phyloP scores from a whole-genome alignment of 2,329 filamentous ascomycete genomes.

The Colletotrichum scovillei region DNA sequence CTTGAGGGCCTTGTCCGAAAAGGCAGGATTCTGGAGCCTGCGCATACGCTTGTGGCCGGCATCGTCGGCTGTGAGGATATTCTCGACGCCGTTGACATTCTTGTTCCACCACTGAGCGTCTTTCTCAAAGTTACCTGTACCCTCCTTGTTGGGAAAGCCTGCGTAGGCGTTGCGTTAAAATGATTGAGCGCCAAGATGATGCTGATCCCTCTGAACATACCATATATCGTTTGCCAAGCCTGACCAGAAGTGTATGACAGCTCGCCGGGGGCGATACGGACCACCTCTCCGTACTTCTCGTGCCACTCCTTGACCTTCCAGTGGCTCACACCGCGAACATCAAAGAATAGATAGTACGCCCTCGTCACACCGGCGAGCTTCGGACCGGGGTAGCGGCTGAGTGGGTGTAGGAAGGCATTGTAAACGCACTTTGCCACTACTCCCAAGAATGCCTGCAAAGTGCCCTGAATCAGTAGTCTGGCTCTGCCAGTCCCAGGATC shows the following conservation, averaged over 20 bases:
- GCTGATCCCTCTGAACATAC: conserved; percentile 12
- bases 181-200: not conserved
- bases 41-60: conserved; percentile 39
- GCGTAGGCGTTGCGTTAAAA: not conserved
- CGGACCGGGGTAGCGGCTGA: conserved; percentile 45
- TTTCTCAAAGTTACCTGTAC: conserved; percentile 28
- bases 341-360: conserved; percentile 29
- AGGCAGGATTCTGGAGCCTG: conserved; percentile 42
- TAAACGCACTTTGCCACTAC: conserved; percentile 38
- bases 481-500: not conserved
- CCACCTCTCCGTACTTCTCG: conserved; percentile 44
- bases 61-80: conserved; percentile 31
- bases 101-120: conserved; percentile 35
- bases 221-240: conserved; percentile 55
- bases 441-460: conserved; percentile 10
- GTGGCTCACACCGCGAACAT: conserved; percentile 26
- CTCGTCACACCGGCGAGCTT: conserved; percentile 37
- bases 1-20: conserved; percentile 43
- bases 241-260: conserved; percentile 49
- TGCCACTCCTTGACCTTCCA: conserved; percentile 38
- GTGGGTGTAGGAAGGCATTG: conserved; percentile 44
- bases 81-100: conserved; percentile 32
- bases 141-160: conserved; percentile 27
- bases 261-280: conserved; percentile 52
- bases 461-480: not conserved